These are phyloP conservation scores for Gracilariopsis chorda DNA, from an alignment of 23 red algal species.

Conservation along the genomic window DNA sequence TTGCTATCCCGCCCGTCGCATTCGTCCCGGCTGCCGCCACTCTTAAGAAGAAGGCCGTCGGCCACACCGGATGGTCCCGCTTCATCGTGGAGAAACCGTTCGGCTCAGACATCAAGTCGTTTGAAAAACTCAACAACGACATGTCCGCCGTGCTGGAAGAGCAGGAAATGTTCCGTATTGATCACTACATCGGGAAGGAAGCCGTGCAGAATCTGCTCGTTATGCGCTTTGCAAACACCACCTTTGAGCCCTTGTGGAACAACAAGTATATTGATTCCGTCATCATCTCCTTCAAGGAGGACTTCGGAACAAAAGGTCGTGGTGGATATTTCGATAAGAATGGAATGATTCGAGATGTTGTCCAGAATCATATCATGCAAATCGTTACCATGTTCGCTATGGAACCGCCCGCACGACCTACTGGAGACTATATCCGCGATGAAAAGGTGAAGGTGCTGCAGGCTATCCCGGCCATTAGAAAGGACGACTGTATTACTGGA, in stretches of 20 bases:
- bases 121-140: conserved; percentile 62
- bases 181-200: conserved; percentile 98
- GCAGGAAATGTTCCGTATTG: conserved; percentile 88
- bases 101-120: conserved; percentile 79
- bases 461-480: conserved; percentile 64
- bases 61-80: conserved; percentile 82
- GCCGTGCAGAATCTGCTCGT: conserved; percentile 80
- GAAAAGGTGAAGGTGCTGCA: conserved; percentile 92
- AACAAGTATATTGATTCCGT: conserved; percentile 81
- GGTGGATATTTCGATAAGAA: conserved; percentile 95
- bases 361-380: conserved; percentile 98
- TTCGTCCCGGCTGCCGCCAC: conserved; percentile 65
- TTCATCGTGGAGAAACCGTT: conserved; percentile 99
- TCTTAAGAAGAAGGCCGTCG: conserved; percentile 52
- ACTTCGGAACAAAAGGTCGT: conserved; percentile 96
- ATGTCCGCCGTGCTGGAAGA: conserved; percentile 66
- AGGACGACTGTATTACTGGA: conserved; percentile 84
- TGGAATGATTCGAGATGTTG: conserved; percentile 97
- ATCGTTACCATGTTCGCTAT: conserved; percentile 92
- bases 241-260: conserved; percentile 97
- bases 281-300: conserved; percentile 95
- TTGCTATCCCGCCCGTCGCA: conserved; percentile 92
- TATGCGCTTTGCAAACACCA: conserved; percentile 90
- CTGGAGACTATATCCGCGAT: conserved; percentile 87
- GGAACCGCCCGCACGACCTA: conserved; percentile 82